Percentiles rank a stretch among this genome's conserved stretches.
These are phyloP conservation scores for Mycosphaerella sp. DNA, from an alignment of 2,329 filamentous ascomycete species.

Conservation along the genomic window DNA sequence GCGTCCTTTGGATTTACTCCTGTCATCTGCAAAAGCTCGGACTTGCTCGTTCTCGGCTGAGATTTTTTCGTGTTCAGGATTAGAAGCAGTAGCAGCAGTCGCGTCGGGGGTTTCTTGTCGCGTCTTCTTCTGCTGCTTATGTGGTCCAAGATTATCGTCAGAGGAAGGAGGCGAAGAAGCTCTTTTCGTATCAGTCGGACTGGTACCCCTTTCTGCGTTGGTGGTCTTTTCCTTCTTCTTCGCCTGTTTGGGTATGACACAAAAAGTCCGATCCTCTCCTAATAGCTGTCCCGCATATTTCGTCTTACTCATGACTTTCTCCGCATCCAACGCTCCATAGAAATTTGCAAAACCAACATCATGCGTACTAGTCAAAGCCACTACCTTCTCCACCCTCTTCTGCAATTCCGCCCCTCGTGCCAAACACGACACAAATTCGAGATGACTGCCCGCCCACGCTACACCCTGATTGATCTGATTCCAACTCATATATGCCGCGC, in stretches of 20 bases:
- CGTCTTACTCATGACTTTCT: constrained; percentile 48
- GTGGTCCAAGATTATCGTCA: neutral
- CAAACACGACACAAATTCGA: constrained; percentile 88
- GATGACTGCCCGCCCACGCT: constrained; percentile 79
- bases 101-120: constrained; percentile 9
- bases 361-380: constrained; percentile 58
- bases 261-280: constrained; percentile 76
- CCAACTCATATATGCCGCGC: constrained; percentile 78
- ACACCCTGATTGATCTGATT: constrained; percentile 71
- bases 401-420: constrained; percentile 76
- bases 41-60: constrained; percentile 34
- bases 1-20: constrained; percentile 38
- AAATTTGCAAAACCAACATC: constrained; percentile 76
- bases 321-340: constrained; percentile 70
- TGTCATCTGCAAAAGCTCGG: constrained; percentile 31
- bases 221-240: constrained; percentile 3
- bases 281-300: constrained; percentile 47
- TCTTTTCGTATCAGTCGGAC: constrained; percentile 26
- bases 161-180: constrained; percentile 10
- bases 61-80: constrained; percentile 22
- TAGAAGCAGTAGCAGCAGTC: too few species aligned
- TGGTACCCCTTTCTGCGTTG: constrained; percentile 4
- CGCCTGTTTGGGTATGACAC: constrained; percentile 60
- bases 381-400: constrained; percentile 63
- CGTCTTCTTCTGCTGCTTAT: constrained; percentile 15